phyloP scores from a whole-genome alignment of 176 grass and related monocot species.

The Cenchrus purpureus region DNA sequence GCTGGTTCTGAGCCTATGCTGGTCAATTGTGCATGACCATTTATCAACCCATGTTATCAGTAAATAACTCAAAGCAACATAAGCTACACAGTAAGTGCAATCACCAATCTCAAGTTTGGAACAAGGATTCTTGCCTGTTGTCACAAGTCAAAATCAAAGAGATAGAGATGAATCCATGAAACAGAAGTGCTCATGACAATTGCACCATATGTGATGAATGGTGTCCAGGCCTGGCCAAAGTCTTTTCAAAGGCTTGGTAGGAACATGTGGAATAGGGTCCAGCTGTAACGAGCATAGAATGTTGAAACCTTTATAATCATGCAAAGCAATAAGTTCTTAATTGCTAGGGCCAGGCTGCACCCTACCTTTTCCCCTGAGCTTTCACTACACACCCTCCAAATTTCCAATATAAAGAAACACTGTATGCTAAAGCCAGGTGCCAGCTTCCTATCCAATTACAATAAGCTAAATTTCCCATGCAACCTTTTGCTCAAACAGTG shows the following conservation, averaged over 20 bases:
- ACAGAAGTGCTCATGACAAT: conserved; percentile 39
- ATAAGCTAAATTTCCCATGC: not conserved
- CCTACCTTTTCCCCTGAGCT: conserved; percentile 17
- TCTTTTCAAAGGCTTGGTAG: conserved; percentile 40
- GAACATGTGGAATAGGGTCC: conserved; percentile 38
- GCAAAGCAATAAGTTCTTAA: conserved; percentile 44
- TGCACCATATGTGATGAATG: conserved; percentile 29
- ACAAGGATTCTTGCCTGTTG: conserved; percentile 8
- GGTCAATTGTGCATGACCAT: not conserved
- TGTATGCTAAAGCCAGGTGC: not conserved
- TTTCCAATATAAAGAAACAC: conserved; percentile 8
- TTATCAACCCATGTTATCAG: conserved; percentile 16
- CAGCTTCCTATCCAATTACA: conserved; percentile 1
- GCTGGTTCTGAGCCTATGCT: not conserved
- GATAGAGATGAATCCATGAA: conserved; percentile 19
- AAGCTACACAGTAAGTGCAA: not conserved
- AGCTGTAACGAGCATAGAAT: conserved; percentile 53
- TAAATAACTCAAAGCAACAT: conserved; percentile 28
- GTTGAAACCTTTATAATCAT: conserved; percentile 28
- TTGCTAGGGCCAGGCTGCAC: conserved; percentile 43
- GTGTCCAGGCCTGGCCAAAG: conserved; percentile 33
- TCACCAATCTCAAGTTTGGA: conserved; percentile 14
- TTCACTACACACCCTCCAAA: not conserved
- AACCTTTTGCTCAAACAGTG: not conserved
- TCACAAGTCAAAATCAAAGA: conserved; percentile 32